Evolutionary conservation across 2,329 filamentous ascomycete species (phyloP), one percentile per base, ranked within the genome.

Genomic region (Phialophora macrospora): DNA sequence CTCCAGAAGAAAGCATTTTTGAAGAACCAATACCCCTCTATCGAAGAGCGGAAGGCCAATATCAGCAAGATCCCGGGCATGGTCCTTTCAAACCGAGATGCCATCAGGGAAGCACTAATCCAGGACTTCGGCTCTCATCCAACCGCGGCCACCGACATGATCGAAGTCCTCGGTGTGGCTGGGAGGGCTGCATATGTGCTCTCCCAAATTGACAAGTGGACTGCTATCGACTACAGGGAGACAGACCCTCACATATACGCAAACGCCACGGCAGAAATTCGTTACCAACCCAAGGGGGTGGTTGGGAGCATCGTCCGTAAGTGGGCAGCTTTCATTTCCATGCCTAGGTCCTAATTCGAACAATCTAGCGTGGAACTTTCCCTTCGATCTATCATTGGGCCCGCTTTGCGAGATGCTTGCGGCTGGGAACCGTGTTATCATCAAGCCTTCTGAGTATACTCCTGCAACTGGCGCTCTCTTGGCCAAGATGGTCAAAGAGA

Each of bases 371-470:
- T 83, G 80, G 81, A 83, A 83, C 64, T 82, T 78, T 20, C 81
- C 81, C 0, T 70, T 82, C 59, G 65, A 76, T 2, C 71, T 80
- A 3, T 64, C 75, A 0, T 56, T 82, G 0, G 74, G 78, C 58
- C 80, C 80, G 22, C 69, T 81, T 30, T 66, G 81, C 24, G 78
- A 77, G 17, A 80, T 80, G 22, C 79, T 82, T 20, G 75, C 80
- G 1, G 80, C 81, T 0, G 81, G 81, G 3, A 75, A 73, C 57
- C 73, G 75, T 22, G 74, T 78, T 4, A 70, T 82, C 9, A 64
- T 83, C 28, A 84, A 83, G 68, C 82, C 81, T 0, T 79, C 77
- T 0, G 81, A 83, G 64, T 63, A 80, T 17, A 73, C 80, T 0
- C 64, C 67, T 0, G 71, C 73, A 0, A 75, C 74, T 0, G 74